A percentile compares a stretch with the other conserved stretches of the same genome.
Conservation (phyloP, 768 basidiomycete genomes). For the Clitopilus passeckerianus region DNA sequence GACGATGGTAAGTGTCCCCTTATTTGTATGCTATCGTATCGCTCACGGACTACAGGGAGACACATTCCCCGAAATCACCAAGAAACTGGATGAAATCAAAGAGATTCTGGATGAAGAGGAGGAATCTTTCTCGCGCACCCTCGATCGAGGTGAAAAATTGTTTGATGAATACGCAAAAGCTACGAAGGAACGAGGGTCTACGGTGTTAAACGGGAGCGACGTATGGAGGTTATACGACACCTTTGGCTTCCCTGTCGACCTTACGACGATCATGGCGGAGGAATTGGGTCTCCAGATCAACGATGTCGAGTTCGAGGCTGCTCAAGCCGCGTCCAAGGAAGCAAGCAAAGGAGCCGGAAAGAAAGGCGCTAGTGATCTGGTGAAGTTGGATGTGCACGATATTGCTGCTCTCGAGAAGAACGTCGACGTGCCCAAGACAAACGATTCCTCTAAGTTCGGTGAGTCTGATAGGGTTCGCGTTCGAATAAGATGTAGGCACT, state of each 20-base stretch:
- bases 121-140: conserved; percentile 93
- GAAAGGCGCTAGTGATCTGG: conserved; percentile 57
- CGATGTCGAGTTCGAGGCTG: conserved; percentile 83
- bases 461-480: conserved; percentile 19
- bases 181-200: conserved; percentile 57
- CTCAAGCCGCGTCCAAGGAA: conserved; percentile 84
- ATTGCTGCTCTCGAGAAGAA: conserved; percentile 83
- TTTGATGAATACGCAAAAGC: conserved; percentile 83
- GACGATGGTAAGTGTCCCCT: conserved; percentile 59
- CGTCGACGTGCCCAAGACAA: conserved; percentile 76
- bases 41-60: conserved; percentile 48
- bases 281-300: conserved; percentile 84
- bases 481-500: not conserved
- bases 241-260: conserved; percentile 95
- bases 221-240: conserved; percentile 98
- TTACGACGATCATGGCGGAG: conserved; percentile 96
- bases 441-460: conserved; percentile 92
- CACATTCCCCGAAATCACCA: conserved; percentile 91
- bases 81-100: conserved; percentile 76
- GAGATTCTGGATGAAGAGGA: conserved; percentile 98
- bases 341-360: conserved; percentile 84
- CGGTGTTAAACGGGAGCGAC: conserved; percentile 80
- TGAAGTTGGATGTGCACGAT: conserved; percentile 96
- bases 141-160: conserved; percentile 93
- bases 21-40: not conserved